Base-by-base conservation (phyloP, 2,329 filamentous ascomycete genomes). In the Aspergillus sclerotialis region DNA sequence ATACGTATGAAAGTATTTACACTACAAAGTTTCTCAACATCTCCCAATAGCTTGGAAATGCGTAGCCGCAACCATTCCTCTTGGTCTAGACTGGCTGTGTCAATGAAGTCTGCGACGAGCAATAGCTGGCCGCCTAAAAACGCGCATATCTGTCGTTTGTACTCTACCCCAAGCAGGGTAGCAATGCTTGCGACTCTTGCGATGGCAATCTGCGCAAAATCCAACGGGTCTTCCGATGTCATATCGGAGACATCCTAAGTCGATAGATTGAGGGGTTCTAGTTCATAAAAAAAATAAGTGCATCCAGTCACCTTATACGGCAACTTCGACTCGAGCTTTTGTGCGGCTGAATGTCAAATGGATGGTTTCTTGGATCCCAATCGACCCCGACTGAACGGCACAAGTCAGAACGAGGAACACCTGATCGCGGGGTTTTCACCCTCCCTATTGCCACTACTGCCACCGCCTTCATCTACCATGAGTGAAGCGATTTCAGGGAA, bases 171-270 rank as follows among this genome's bases (percentile, higher is more conserved):
- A 23, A 34, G 17, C n/a, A 18, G 18, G 18, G 24, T 28, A 11
- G 32, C 32, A 25, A 34, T 34, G 13, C 28, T 12, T 4, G 32
- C 32, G 14, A 28, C 32, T 15, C 25, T 13, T 11, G 14, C 12
- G 7, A 34, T 34, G n/a, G 32, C 32, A 18, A 25, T 28, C 10
- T 27, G 15, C 8, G 32, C 32, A 28, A 34, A 28, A 12, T 34
- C 32, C 28, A 34, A 18, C 13, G 32, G 32, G 5, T 34, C 32
- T 7, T 27, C 24, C 9, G 14, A 25, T 6, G 16, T 25, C 32
- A 34, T 34, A 24, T 24, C n/a, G 8, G 23, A 24, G n/a, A n/a
- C 23, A 24, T 24, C n/a, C n/a, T n/a, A n/a, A n/a, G n/a, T n/a
- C n/a, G n/a, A n/a, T n/a, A n/a, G n/a, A n/a, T n/a, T n/a, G n/a